phyloP scores from a whole-genome alignment of 306 rosid species.

The Vigna reflexopilosa region DNA sequence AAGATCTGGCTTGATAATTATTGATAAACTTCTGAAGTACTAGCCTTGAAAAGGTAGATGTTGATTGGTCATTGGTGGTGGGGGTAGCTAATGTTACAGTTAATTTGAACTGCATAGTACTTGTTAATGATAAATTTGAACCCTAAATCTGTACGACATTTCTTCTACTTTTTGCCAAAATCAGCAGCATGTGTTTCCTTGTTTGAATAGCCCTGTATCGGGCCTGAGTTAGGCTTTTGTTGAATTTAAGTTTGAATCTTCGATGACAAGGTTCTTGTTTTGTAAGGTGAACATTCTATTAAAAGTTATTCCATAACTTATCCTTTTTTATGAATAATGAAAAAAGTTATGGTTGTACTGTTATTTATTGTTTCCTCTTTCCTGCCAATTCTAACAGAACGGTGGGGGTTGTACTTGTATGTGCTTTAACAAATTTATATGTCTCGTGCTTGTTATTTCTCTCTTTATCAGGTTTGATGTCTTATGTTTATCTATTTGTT shows the following conservation, averaged over 20 bases:
- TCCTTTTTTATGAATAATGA: neutral
- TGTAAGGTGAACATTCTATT: slow-evolving; percentile 14
- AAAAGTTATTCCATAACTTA: neutral
- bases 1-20: slow-evolving; percentile 47
- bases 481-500: slow-evolving; percentile 11
- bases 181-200: slow-evolving; percentile 13
- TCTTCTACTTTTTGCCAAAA: neutral
- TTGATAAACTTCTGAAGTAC: slow-evolving; percentile 40
- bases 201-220: neutral
- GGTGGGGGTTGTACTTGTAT: slow-evolving; percentile 5
- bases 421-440: slow-evolving; percentile 14
- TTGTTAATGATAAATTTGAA: slow-evolving; percentile 46
- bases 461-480: slow-evolving; percentile 27
- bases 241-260: slow-evolving; percentile 17
- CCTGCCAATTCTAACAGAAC: slow-evolving; percentile 14
- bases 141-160: slow-evolving; percentile 17
- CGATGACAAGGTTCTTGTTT: slow-evolving; percentile 23
- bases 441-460: slow-evolving; percentile 31
- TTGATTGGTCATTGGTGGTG: slow-evolving; percentile 46
- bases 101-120: slow-evolving; percentile 43
- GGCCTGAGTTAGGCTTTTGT: slow-evolving; percentile 11
- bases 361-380: slow-evolving; percentile 8
- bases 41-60: slow-evolving; percentile 37
- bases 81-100: slow-evolving; percentile 46
- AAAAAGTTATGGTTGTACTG: slow-evolving; percentile 2